These are phyloP conservation scores for Magnolia sinica DNA, from an alignment of 164 flowering plant species.

Conservation along the genomic window DNA sequence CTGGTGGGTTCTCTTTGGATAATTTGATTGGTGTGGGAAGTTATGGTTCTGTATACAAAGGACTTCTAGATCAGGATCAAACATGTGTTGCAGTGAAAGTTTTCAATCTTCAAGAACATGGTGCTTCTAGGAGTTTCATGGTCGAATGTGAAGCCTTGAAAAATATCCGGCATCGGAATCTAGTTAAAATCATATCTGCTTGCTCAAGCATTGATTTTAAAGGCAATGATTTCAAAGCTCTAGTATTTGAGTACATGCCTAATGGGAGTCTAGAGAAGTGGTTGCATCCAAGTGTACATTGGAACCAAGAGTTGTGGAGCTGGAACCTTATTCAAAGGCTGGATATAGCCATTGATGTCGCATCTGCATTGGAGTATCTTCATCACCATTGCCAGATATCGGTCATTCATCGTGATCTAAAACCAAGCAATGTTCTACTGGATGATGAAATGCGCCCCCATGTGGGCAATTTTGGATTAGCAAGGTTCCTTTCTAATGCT, in stretches of 20 bases:
- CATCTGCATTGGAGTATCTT: conserved; percentile 27
- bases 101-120: conserved; percentile 21
- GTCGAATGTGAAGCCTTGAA: conserved; percentile 36
- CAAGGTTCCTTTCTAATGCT: conserved; percentile 13
- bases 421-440: conserved; percentile 34
- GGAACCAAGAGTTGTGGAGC: neutral
- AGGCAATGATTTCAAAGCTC: conserved; percentile 34
- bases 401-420: conserved; percentile 28
- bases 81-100: conserved; percentile 34
- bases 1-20: conserved; percentile 26
- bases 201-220: conserved; percentile 34
- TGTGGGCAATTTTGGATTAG: conserved; percentile 29
- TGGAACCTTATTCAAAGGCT: conserved; percentile 18
- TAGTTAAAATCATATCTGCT: conserved; percentile 25
- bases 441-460: conserved; percentile 27
- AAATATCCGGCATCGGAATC: conserved; percentile 32
- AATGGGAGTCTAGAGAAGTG: conserved; percentile 33
- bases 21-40: conserved; percentile 36
- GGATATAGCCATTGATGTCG: conserved; percentile 26
- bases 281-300: conserved; percentile 12
- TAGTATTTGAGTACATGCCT: conserved; percentile 26
- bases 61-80: conserved; percentile 6
- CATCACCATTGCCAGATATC: conserved; percentile 23
- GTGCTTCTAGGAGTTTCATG: conserved; percentile 33
- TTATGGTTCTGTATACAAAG: conserved; percentile 35